Base-by-base conservation (phyloP, 2,329 filamentous ascomycete species). In the Xylariaceae sp. region DNA sequence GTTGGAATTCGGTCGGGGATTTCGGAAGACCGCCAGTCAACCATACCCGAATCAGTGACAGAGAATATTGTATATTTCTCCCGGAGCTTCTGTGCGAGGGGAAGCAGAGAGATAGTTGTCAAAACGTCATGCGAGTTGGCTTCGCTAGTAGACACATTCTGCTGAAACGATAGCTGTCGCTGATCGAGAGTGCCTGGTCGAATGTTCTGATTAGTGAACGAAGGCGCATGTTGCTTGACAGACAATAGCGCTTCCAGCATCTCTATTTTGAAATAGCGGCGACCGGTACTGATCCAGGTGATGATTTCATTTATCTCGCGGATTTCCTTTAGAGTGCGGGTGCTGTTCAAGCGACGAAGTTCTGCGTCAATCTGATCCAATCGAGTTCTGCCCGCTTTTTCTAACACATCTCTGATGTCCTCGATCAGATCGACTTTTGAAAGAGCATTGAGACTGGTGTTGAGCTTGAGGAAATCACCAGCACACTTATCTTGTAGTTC, bases 271-370 rank as follows among this genome's bases (percentile, higher is more conserved):
- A 67, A 56, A 53, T 59, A 67, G 2, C 51, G 44, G 14, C 57
- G 49, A 2, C 59, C 65, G 6, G 45, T 48, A 27, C 63, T 60
- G 10, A 68, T 47, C 66, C 68, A 70, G n/a, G 65, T 52, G 19
- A 70, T 67, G 12, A 70, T 66, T 45, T 69, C 67, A 44, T 70
- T 70, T 42, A 69, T 69, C 40, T 70, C 67, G 10, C 59, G 42
- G 4, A 70, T 68, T 44, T 70, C 66, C 38, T 66, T 68, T 3
- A 60, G 39, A 0, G 66, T 68, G 2, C 65, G 59, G 4, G 45
- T 59, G 19, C 57, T 57, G 44, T 69, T 68, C 14, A 70, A 62
- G 0, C 51, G 57, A 22, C 61, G 58, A 31, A 70, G 57, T 18
- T 69, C 67, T 14, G 61, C 57, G 39, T 61, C 58, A 27, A 69